phyloP scores from a whole-genome alignment of 768 basidiomycete genomes.

The Mycena amicta region DNA sequence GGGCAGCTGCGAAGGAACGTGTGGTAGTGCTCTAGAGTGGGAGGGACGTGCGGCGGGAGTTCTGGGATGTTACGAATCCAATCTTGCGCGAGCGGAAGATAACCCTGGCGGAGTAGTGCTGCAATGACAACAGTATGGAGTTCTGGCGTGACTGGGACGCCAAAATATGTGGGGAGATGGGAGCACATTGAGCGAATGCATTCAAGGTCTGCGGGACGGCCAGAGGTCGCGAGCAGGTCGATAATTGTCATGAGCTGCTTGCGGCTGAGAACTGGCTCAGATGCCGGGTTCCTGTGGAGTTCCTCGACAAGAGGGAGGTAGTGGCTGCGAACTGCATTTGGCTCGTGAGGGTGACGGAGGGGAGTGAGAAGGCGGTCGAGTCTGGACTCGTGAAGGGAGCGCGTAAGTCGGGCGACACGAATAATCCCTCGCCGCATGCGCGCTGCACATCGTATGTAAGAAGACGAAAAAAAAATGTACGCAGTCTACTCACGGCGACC shows the following conservation, averaged over 20 bases:
- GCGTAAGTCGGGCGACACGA: constrained; percentile 21
- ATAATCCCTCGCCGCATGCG: constrained; percentile 12
- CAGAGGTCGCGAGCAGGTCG: constrained; percentile 52
- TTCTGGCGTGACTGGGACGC: constrained; percentile 45
- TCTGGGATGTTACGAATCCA: constrained; percentile 60
- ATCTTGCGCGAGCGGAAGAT: constrained; percentile 43
- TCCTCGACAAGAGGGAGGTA: constrained; percentile 37
- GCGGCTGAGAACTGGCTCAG: constrained; percentile 30
- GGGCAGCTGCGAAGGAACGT: constrained; percentile 47
- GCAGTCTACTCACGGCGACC: not conserved
- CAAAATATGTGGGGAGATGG: constrained; percentile 51
- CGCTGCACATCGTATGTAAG: constrained; percentile 9
- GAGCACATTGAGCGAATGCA: constrained; percentile 55
- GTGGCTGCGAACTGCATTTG: constrained; percentile 37
- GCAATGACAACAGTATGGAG: constrained; percentile 53
- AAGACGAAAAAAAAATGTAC: not conserved
- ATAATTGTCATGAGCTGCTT: constrained; percentile 43
- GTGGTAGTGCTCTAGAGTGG: constrained; percentile 58
- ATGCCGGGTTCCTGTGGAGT: constrained; percentile 25
- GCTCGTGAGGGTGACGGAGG: constrained; percentile 28
- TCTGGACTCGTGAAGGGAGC: constrained; percentile 9
- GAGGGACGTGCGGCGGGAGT: constrained; percentile 47
- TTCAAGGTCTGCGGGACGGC: constrained; percentile 52
- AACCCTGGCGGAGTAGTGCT: constrained; percentile 47
- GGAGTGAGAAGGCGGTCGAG: constrained; percentile 17